Conservation (phyloP, 2,329 filamentous ascomycete genomes). For the Fusarium sp. region DNA sequence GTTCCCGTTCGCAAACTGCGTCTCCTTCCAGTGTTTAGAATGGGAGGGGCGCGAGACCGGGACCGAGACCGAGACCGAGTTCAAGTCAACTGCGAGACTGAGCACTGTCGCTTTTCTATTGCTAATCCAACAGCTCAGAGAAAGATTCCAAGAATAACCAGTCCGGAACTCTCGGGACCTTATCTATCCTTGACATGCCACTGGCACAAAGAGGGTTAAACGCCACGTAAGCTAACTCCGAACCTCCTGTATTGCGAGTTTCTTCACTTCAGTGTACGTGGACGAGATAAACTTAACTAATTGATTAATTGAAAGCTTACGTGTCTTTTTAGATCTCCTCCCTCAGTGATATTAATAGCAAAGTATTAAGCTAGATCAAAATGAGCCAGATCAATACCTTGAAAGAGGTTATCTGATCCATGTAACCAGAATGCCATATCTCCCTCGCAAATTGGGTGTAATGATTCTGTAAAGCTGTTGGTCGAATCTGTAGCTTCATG, state of each 20-base stretch:
- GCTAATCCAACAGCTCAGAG: neutral
- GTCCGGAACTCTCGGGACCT: neutral
- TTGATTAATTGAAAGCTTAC: neutral
- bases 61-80: neutral
- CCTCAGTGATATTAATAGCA: neutral
- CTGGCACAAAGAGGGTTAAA: neutral
- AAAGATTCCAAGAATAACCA: neutral
- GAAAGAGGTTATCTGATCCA: neutral
- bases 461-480: neutral
- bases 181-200: neutral
- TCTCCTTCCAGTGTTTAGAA: neutral
- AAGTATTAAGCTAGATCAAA: neutral
- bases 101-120: neutral
- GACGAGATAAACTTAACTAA: neutral
- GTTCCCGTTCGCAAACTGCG: neutral
- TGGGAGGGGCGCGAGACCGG: neutral
- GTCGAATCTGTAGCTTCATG: neutral
- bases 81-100: neutral
- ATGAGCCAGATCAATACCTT: neutral
- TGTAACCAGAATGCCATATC: neutral
- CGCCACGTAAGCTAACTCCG: neutral
- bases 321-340: neutral
- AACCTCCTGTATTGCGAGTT: neutral
- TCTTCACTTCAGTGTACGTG: neutral
- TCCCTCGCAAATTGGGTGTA: neutral